Evolutionary conservation across 2,329 filamentous ascomycete species (phyloP).

Genomic region (Stachybotrys elegans): DNA sequence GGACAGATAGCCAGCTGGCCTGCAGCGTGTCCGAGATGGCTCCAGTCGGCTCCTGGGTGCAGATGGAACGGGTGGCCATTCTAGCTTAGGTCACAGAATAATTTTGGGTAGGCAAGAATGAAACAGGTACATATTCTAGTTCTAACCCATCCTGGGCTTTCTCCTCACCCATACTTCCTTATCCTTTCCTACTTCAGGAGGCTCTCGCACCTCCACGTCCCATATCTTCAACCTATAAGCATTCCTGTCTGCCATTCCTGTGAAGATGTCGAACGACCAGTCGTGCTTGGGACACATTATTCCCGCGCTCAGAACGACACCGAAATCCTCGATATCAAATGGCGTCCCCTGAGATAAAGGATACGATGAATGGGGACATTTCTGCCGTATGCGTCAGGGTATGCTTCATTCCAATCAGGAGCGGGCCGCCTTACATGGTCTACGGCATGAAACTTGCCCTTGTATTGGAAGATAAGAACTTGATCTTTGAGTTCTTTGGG

Average conservation of each 20-base stretch:
- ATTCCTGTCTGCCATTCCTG: conserved; percentile 56
- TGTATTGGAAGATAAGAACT: conserved; percentile 61
- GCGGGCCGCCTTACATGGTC: conserved; percentile 54
- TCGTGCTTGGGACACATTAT: conserved; percentile 64
- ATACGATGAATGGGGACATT: conserved; percentile 64
- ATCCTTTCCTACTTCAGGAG: neutral
- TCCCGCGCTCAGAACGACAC: conserved; percentile 55
- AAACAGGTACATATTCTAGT: no score
- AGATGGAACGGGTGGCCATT: no score
- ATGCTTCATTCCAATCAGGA: neutral
- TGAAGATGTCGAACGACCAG: conserved; percentile 67
- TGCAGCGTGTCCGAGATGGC: no score
- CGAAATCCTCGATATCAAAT: conserved; percentile 72
- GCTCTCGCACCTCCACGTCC: conserved; percentile 52
- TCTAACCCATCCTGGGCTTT: neutral
- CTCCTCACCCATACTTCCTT: neutral
- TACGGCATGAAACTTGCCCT: conserved; percentile 59
- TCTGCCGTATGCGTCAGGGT: conserved; percentile 27
- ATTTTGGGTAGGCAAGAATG: no score
- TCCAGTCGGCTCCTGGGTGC: no score
- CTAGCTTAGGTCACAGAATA: no score
- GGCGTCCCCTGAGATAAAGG: conserved; percentile 58
- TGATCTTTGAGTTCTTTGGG: conserved; percentile 45
- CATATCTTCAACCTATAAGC: conserved; percentile 58
- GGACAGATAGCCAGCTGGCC: no score